phyloP scores from a whole-genome alignment of 176 grass and related monocot species.

The Panicum miliaceum region DNA sequence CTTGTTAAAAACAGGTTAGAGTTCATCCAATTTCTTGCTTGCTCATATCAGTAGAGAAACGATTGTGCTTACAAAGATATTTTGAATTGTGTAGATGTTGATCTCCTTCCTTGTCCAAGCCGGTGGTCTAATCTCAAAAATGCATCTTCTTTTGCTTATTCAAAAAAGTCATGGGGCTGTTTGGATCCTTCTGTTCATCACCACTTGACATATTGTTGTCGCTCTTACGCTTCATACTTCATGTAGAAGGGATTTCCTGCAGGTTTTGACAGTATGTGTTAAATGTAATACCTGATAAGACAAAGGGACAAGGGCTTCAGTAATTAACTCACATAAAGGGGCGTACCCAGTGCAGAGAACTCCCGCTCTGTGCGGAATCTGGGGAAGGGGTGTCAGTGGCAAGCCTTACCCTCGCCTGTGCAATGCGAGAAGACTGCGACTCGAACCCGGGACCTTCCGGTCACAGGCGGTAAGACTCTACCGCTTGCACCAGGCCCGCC shows the following conservation, averaged over 20 bases:
- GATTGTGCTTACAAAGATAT: not conserved
- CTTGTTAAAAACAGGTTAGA: not conserved
- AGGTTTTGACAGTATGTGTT: not conserved
- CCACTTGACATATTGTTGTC: not conserved
- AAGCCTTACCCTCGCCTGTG: no score
- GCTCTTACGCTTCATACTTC: no score
- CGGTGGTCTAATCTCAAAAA: not conserved
- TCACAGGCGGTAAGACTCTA: no score
- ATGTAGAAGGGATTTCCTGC: not conserved
- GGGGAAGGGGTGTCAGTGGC: no score
- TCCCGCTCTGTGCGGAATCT: no score
- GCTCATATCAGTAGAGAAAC: not conserved
- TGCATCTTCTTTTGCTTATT: no score
- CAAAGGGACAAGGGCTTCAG: not conserved
- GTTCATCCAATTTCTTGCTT: not conserved
- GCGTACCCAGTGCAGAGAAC: no score
- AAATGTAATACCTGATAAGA: not conserved
- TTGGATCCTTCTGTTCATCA: not conserved
- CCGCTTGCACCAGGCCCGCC: no score
- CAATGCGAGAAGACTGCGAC: no score
- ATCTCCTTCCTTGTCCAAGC: conserved; percentile 11
- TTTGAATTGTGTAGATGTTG: not conserved
- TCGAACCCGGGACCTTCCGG: no score
- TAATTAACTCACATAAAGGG: no score
- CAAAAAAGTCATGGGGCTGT: not conserved